phyloP scores from a whole-genome alignment of 257 asterid species.

The Rhazya stricta region DNA sequence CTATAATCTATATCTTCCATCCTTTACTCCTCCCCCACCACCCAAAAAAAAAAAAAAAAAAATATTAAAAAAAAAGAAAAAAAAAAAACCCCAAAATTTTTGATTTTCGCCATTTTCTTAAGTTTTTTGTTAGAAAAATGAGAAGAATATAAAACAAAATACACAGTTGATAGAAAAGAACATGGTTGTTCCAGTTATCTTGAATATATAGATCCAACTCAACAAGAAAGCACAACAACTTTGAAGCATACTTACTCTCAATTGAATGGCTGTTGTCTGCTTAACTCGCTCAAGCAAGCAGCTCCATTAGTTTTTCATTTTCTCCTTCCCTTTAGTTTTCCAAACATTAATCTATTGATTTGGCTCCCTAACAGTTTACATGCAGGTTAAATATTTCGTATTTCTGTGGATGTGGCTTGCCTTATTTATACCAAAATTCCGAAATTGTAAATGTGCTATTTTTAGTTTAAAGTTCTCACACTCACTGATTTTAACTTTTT shows the following conservation, averaged over 20 bases:
- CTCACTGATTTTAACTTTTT: neutral
- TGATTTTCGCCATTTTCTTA: neutral
- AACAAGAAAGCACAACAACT: neutral
- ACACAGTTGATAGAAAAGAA: neutral
- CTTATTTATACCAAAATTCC: neutral
- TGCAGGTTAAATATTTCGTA: neutral
- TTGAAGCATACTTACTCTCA: neutral
- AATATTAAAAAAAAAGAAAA: no score
- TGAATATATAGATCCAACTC: neutral
- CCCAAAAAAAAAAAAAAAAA: no score
- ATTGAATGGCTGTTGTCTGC: neutral
- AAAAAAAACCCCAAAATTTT: neutral
- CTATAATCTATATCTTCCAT: neutral
- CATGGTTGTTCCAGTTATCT: neutral
- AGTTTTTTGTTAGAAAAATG: neutral
- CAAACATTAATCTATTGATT: neutral
- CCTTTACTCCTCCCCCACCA: no score
- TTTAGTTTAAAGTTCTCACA: neutral
- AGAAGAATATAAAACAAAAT: neutral
- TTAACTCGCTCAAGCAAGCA: neutral
- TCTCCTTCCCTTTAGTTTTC: neutral
- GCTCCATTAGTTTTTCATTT: neutral
- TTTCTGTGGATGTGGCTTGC: neutral
- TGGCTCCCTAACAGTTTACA: neutral
- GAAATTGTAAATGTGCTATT: neutral